Evolutionary conservation across 1,139 yeast genomes (phyloP).

Genomic region (Yamadazyma pseudoaaseri): DNA sequence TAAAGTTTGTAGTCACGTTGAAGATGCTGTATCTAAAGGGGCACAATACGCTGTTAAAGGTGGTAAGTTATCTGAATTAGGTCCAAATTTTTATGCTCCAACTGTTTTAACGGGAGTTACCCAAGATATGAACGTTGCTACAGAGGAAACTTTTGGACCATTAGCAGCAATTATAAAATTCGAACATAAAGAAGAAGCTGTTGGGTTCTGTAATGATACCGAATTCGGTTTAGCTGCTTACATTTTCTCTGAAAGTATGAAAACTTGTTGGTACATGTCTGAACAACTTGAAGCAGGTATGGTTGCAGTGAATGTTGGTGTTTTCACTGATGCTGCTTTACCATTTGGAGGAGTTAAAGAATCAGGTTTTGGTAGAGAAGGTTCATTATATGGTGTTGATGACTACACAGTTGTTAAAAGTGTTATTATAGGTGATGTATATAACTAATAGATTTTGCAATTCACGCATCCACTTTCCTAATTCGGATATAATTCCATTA

Average conservation of each 20-base stretch:
- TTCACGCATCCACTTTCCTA: constrained; percentile 25
- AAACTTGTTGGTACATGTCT: constrained; percentile 54
- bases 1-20: constrained; percentile 39
- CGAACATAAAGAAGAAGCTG: constrained; percentile 38
- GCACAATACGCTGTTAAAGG: constrained; percentile 43
- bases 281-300: constrained; percentile 45
- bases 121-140: constrained; percentile 36
- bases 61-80: constrained; percentile 38
- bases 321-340: constrained; percentile 46
- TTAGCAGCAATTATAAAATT: constrained; percentile 43
- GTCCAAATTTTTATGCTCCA: constrained; percentile 40
- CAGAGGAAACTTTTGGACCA: constrained; percentile 50
- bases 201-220: constrained; percentile 37
- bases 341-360: constrained; percentile 52
- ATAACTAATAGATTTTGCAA: constrained; percentile 16
- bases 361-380: constrained; percentile 52
- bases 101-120: constrained; percentile 41
- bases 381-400: constrained; percentile 46
- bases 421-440: constrained; percentile 37
- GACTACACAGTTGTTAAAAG: constrained; percentile 44
- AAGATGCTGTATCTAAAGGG: constrained; percentile 43
- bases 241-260: constrained; percentile 42
- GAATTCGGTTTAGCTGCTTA: constrained; percentile 47
- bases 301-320: constrained; percentile 48
- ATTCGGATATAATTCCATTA: constrained; percentile 5